Percentiles rank a stretch among this genome's conserved stretches.
Evolutionary conservation across 352 stramenopile genomes (phyloP).

Genomic region (Globisporangium heterothallicum): DNA sequence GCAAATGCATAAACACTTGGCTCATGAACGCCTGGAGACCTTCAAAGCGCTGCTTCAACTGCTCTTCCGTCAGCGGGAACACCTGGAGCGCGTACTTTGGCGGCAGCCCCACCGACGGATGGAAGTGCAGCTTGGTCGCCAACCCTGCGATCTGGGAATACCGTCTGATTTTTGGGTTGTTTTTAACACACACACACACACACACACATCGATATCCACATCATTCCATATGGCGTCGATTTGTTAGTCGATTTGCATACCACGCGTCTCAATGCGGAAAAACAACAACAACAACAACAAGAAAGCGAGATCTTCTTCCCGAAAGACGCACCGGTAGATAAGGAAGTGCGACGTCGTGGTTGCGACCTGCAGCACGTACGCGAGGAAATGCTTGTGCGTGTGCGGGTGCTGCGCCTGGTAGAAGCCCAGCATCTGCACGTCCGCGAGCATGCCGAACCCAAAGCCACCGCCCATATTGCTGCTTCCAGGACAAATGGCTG

Average conservation of each 20-base stretch:
- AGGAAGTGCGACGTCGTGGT: slow-evolving; percentile 45
- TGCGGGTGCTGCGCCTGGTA: slow-evolving; percentile 59
- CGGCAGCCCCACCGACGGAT: slow-evolving; percentile 58
- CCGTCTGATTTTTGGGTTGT: slow-evolving; percentile 22
- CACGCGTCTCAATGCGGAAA: no score
- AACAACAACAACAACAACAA: no score
- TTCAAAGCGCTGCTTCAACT: slow-evolving; percentile 66
- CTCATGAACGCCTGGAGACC: slow-evolving; percentile 50
- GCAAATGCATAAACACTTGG: slow-evolving; percentile 42
- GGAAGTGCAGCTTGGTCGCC: slow-evolving; percentile 58
- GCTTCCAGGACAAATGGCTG: background rate
- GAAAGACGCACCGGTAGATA: slow-evolving; percentile 42
- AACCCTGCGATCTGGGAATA: slow-evolving; percentile 74
- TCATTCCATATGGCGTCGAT: background rate
- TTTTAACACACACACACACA: background rate
- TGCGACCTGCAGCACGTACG: slow-evolving; percentile 69
- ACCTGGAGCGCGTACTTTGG: slow-evolving; percentile 80
- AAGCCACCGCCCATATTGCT: slow-evolving; percentile 35
- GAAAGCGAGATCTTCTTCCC: background rate
- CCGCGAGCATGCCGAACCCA: slow-evolving; percentile 51
- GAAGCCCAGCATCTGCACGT: slow-evolving; percentile 78
- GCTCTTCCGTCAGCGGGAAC: slow-evolving; percentile 55
- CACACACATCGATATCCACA: no score
- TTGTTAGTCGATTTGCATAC: no score
- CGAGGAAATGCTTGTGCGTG: slow-evolving; percentile 48